Conservation (phyloP, 768 basidiomycete species). For the Melanogaster broomeanus region DNA sequence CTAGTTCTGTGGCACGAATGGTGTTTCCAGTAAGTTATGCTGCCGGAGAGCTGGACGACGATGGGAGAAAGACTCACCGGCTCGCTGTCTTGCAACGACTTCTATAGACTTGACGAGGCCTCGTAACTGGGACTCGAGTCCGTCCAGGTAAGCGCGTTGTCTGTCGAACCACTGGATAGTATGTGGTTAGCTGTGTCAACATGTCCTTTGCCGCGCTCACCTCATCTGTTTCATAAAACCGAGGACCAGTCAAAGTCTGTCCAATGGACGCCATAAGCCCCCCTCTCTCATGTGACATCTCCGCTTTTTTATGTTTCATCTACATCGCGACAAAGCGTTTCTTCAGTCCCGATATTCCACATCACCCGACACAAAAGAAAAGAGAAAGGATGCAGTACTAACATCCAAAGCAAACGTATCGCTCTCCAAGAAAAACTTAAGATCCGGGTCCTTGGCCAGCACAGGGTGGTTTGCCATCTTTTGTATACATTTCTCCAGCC, state of each 20-base stretch:
- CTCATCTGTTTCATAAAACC: conserved; percentile 89
- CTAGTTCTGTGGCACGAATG: conserved; percentile 52
- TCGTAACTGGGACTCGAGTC: conserved; percentile 86
- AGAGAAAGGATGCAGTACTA: conserved; percentile 31
- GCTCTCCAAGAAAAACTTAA: conserved; percentile 90
- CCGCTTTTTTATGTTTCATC: conserved; percentile 88
- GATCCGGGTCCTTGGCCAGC: conserved; percentile 81
- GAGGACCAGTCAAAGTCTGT: conserved; percentile 72
- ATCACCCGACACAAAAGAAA: neutral
- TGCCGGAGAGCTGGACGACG: neutral
- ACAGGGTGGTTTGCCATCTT: conserved; percentile 95
- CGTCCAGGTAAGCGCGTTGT: conserved; percentile 83
- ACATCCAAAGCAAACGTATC: conserved; percentile 92
- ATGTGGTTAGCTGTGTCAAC: neutral
- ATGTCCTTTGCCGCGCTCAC: conserved; percentile 36
- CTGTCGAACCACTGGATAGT: conserved; percentile 85
- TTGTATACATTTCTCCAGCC: conserved; percentile 86
- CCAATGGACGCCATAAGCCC: conserved; percentile 86
- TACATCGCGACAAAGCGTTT: conserved; percentile 26
- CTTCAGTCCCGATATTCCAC: neutral
- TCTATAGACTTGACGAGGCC: conserved; percentile 88
- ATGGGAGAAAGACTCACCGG: conserved; percentile 46
- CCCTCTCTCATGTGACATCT: conserved; percentile 73
- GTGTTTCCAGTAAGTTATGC: neutral
- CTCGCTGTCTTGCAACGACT: conserved; percentile 76